Percentiles rank a stretch among this genome's conserved stretches.
Conservation (phyloP, 169 alveolate genomes). For the Eimeria sp. region DNA sequence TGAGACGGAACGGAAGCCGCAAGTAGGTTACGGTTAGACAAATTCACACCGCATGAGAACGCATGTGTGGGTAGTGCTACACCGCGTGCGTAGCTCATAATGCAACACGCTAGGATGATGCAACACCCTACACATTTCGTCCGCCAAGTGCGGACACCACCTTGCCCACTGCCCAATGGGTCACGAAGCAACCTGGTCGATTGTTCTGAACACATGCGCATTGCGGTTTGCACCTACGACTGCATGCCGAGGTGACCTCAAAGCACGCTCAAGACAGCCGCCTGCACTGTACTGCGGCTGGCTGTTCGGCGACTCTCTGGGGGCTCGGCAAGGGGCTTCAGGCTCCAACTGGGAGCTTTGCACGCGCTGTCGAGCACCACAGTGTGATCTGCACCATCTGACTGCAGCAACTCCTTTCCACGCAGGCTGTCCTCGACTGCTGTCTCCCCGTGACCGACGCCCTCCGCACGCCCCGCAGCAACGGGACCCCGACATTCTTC, state of each 20-base stretch:
- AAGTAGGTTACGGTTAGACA: neutral
- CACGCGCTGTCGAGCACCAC: slow-evolving; percentile 13
- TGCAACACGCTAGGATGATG: neutral
- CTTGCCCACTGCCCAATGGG: neutral
- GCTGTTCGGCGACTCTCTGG: neutral
- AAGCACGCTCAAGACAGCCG: slow-evolving; percentile 21
- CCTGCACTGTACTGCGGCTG: slow-evolving; percentile 48
- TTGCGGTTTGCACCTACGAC: neutral
- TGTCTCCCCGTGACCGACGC: neutral
- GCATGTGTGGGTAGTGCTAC: neutral
- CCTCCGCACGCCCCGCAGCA: neutral
- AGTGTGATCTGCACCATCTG: slow-evolving; percentile 21
- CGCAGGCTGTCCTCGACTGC: neutral
- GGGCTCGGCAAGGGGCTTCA: slow-evolving; percentile 26
- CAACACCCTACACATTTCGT: neutral
- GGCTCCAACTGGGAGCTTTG: slow-evolving; percentile 37
- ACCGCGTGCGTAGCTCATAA: neutral
- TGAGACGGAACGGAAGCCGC: neutral
- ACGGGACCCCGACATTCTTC: neutral
- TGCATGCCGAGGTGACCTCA: neutral
- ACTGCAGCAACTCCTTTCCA: neutral
- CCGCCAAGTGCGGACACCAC: neutral
- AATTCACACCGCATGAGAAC: neutral
- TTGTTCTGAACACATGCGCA: neutral
- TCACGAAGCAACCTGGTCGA: neutral